Conservation (phyloP, 257 asterid species). For the Thymus mandschuricus region DNA sequence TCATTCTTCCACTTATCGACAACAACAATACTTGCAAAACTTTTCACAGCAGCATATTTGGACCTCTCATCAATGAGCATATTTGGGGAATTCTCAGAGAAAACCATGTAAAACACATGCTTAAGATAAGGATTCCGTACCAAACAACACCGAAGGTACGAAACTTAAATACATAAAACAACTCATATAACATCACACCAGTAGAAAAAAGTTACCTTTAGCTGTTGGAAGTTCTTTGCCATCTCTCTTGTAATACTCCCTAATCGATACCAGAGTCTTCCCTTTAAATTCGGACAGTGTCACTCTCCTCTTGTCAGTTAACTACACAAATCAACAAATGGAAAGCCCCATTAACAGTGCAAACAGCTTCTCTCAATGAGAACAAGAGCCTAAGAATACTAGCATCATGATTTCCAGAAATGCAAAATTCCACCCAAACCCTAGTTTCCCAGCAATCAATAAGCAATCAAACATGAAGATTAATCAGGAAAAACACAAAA, state of each 20-base stretch:
- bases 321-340: conserved; percentile 37
- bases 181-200: not conserved
- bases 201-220: conserved; percentile 59
- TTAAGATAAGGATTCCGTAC: not conserved
- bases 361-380: not conserved
- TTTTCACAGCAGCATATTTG: too few species aligned
- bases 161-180: not conserved
- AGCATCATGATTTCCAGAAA: not conserved
- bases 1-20: not conserved
- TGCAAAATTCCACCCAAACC: not conserved
- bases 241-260: conserved; percentile 83
- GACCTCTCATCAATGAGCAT: too few species aligned
- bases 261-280: conserved; percentile 76
- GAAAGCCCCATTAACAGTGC: not conserved
- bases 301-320: conserved; percentile 85
- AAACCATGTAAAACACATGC: not conserved
- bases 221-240: conserved; percentile 92
- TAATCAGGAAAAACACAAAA: not conserved
- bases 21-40: not conserved
- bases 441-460: not conserved
- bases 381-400: not conserved
- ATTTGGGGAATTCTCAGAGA: conserved; percentile 3
- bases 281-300: conserved; percentile 88
- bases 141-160: not conserved
- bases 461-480: not conserved